A percentile compares a stretch with the other conserved stretches of the same genome.
These are phyloP conservation scores for Neodidymelliopsis sp. DNA, from an alignment of 2,329 filamentous ascomycete genomes.

Conservation along the genomic window DNA sequence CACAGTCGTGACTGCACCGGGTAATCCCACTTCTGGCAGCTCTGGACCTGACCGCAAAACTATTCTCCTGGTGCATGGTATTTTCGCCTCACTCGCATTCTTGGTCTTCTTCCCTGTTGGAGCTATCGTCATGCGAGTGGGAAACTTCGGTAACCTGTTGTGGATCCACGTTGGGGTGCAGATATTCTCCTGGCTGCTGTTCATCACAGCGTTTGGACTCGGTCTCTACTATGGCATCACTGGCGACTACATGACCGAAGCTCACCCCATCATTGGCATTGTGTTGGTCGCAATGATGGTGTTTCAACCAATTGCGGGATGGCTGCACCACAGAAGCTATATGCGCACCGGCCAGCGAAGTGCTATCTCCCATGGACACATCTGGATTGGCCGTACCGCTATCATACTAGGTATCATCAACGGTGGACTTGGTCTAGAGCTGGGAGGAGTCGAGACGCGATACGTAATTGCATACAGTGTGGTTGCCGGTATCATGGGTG, in stretches of 20 bases:
- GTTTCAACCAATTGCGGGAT: conserved; percentile 60
- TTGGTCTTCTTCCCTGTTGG: conserved; percentile 51
- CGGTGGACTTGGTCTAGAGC: conserved; percentile 59
- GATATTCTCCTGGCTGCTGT: conserved; percentile 53
- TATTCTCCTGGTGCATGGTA: conserved; percentile 44
- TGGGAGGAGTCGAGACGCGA: conserved; percentile 25
- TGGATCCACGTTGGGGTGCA: conserved; percentile 54
- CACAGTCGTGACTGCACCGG: conserved; percentile 19
- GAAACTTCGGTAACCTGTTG: conserved; percentile 46
- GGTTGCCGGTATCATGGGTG: conserved; percentile 55
- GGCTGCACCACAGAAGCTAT: conserved; percentile 60
- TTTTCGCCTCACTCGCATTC: conserved; percentile 48
- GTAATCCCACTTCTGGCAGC: neutral
- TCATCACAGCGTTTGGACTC: conserved; percentile 56
- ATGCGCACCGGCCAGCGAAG: conserved; percentile 53
- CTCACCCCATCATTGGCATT: conserved; percentile 61
- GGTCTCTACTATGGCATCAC: conserved; percentile 57
- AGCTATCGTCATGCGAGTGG: conserved; percentile 49
- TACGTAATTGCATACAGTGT: conserved; percentile 56
- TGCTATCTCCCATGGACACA: conserved; percentile 55
- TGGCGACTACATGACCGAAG: conserved; percentile 36
- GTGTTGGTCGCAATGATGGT: conserved; percentile 58
- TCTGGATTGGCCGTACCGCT: conserved; percentile 61
- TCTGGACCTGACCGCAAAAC: conserved; percentile 11
- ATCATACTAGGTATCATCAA: conserved; percentile 62